These are phyloP conservation scores for Cladophialophora psammophila DNA, from an alignment of 2,329 filamentous ascomycete species.

Conservation along the genomic window DNA sequence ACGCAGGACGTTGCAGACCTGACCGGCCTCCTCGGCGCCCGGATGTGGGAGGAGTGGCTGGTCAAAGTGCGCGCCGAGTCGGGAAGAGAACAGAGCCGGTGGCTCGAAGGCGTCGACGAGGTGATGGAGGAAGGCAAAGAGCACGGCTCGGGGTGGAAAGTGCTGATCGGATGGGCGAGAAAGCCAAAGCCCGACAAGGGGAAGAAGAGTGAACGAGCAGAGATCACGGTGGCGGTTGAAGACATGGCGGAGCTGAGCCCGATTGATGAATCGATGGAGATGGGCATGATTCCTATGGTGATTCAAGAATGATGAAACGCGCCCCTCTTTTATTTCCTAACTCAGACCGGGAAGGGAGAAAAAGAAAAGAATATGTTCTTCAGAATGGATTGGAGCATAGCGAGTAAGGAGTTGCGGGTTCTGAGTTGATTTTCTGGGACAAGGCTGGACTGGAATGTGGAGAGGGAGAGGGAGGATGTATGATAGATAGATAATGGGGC, in stretches of 20 bases:
- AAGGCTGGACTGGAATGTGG: background rate
- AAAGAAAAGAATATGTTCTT: background rate
- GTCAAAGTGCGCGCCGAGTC: conserved; percentile 84
- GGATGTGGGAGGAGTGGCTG: conserved; percentile 97
- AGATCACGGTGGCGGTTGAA: conserved; percentile 35
- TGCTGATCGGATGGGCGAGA: conserved; percentile 66
- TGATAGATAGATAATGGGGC: conserved; percentile 5
- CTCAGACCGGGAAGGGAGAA: background rate
- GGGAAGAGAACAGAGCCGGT: conserved; percentile 63
- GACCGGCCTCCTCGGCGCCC: conserved; percentile 82
- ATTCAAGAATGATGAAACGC: conserved; percentile 29
- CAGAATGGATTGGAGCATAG: background rate
- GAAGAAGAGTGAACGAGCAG: conserved; percentile 24
- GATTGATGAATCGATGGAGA: conserved; percentile 28
- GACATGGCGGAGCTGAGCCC: conserved; percentile 29
- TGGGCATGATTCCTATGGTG: conserved; percentile 35
- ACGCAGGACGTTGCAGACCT: conserved; percentile 76
- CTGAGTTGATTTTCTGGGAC: background rate
- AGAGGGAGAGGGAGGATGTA: background rate
- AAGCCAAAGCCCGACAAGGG: conserved; percentile 50
- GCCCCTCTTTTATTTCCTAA: background rate
- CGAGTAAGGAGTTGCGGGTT: conserved; percentile 2
- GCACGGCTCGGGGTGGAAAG: conserved; percentile 65
- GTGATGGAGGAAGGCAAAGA: conserved; percentile 68
- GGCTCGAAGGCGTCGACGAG: conserved; percentile 62